A percentile compares a stretch with the other conserved stretches of the same genome.
Conservation (phyloP, 306 rosid species). For the Lithocarpus polystachyus region DNA sequence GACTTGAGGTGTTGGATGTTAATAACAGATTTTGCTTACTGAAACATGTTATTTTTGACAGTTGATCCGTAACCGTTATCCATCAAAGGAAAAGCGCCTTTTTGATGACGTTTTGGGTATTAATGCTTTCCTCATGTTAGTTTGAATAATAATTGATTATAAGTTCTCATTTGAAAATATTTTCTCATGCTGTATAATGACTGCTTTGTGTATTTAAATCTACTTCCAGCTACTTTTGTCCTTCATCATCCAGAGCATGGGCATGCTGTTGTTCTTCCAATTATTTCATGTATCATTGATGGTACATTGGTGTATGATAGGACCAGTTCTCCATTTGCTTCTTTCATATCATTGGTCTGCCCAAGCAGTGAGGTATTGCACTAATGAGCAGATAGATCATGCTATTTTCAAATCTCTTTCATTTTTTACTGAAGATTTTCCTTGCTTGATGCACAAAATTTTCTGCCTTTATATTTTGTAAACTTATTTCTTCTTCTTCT, state of each 20-base stretch:
- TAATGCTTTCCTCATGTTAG: constrained; percentile 40
- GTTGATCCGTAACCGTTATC: constrained; percentile 91
- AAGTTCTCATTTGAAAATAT: constrained; percentile 12
- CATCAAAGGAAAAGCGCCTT: constrained; percentile 74
- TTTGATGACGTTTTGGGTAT: constrained; percentile 95
- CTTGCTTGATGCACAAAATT: constrained; percentile 1
- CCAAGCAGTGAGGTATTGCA: constrained; percentile 76
- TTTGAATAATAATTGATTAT: constrained; percentile 24
- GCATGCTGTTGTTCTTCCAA: constrained; percentile 92
- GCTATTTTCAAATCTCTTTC: constrained; percentile 12
- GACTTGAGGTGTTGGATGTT: background rate
- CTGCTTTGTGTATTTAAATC: constrained; percentile 28
- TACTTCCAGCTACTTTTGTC: constrained; percentile 78
- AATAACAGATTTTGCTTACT: constrained; percentile 23
- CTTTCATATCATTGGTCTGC: constrained; percentile 88
- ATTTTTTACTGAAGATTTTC: background rate
- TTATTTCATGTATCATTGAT: constrained; percentile 89
- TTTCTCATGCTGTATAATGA: constrained; percentile 28
- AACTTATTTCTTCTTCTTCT: background rate
- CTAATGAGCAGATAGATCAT: constrained; percentile 1
- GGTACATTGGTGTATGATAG: constrained; percentile 75
- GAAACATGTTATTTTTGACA: constrained; percentile 41
- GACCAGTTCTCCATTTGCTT: constrained; percentile 78
- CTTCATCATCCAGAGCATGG: constrained; percentile 99
- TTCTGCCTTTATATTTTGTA: constrained; percentile 1